These are phyloP conservation scores for Vitis hybrid DNA, from an alignment of 177 flowering plant species.

Conservation along the genomic window DNA sequence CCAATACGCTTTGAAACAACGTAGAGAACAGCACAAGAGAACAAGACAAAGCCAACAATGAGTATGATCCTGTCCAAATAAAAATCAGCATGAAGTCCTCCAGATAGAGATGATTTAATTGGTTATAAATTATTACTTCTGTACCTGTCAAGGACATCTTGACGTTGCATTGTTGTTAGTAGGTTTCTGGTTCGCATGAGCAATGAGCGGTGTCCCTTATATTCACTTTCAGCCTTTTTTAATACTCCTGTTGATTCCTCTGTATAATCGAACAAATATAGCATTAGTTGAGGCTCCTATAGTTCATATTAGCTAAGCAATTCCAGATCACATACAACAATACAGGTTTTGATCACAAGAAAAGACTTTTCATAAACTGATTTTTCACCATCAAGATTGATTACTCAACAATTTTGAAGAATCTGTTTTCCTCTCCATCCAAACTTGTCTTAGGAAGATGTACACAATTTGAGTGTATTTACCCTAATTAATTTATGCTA, in stretches of 20 bases:
- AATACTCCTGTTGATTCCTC: slow-evolving; percentile 84
- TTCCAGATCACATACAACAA: neutral
- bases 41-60: slow-evolving; percentile 55
- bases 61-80: slow-evolving; percentile 60
- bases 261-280: slow-evolving; percentile 18
- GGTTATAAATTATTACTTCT: neutral
- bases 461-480: no score
- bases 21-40: slow-evolving; percentile 74
- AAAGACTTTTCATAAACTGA: no score
- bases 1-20: slow-evolving; percentile 87
- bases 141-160: slow-evolving; percentile 87
- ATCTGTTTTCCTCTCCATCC: no score
- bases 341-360: no score
- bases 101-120: neutral
- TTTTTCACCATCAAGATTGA: no score
- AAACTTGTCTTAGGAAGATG: no score
- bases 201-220: slow-evolving; percentile 87
- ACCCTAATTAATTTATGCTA: no score
- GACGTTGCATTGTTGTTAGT: slow-evolving; percentile 85
- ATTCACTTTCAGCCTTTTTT: slow-evolving; percentile 86
- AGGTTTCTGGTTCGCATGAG: slow-evolving; percentile 75
- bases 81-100: slow-evolving; percentile 5
- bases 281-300: neutral
- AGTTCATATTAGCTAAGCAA: neutral
- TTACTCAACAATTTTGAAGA: no score